Base-by-base conservation (phyloP, 176 grass and related monocot genomes). In the Calamus simplicifolius region DNA sequence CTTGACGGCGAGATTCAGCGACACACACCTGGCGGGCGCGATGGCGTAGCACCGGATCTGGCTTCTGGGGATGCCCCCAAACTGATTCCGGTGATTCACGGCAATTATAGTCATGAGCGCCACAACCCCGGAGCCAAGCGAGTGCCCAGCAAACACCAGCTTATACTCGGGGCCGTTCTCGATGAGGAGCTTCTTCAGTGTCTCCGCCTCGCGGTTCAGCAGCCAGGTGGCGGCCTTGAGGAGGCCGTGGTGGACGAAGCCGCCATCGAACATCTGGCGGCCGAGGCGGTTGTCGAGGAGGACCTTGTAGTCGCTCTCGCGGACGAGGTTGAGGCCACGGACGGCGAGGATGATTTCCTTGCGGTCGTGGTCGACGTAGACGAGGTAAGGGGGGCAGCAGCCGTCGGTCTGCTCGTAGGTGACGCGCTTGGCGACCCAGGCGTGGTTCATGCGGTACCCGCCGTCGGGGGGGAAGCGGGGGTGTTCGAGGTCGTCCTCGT, bases 1-100 rank as follows among this genome's bases (percentile, higher is more conserved):
- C 81, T 92, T 98, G 69, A 98, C 93, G 29, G 93, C 84, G 63
- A 98, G 93, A 62, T 98, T 98, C 63, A 98, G 88, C 16, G 93
- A 98, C 93, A 98, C 85, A 56, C 93, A 98, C 5, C 94, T 63
- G 4, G 94, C 87, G 0, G 94, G 94, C 25, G 94, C 94, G 17
- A 98, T 16, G 14, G 81, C 81, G 59, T 98, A 98, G 69, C 88
- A 93, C 23, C 64, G 73, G 5, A 98, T 21, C 15, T 75, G 74
- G 72, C 59, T 83, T 73, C 88, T 78, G 27, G 75, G 79, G 16
- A 89, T 89, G 59, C 68, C 67, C 54, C 71, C 84, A 51, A 98
- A 81, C 72, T 76, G 52, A 50, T 67, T 62, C 4, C 69, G 84
- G 59, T 98, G 86, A 64, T 92, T 92, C 19, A 93, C 94, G 0